Percentiles rank a stretch among this genome's conserved stretches.
Evolutionary conservation across 2,329 filamentous ascomycete genomes (phyloP).

Genomic region (Lachnellula occidentalis): DNA sequence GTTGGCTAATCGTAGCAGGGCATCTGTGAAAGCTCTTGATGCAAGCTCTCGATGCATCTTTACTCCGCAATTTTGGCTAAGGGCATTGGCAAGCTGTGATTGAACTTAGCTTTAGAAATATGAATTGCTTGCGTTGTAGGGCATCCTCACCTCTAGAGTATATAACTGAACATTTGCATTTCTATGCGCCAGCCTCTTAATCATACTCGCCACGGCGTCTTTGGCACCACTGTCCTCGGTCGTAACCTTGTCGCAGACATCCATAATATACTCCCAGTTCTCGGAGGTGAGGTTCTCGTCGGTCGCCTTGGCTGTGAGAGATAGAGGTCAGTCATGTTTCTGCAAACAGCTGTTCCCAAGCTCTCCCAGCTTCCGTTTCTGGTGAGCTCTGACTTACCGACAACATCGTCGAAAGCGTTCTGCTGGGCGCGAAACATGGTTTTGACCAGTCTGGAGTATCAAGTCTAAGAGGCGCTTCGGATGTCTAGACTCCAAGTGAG

Average conservation of each 20-base stretch:
- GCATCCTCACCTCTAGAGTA: slow-evolving; percentile 53
- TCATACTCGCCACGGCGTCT: slow-evolving; percentile 66
- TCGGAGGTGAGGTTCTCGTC: slow-evolving; percentile 84
- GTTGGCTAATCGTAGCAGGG: slow-evolving; percentile 80
- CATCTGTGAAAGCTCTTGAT: slow-evolving; percentile 78
- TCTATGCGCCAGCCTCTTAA: slow-evolving; percentile 66
- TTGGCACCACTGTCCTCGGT: slow-evolving; percentile 45
- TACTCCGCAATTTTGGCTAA: slow-evolving; percentile 66
- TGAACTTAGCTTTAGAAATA: slow-evolving; percentile 8
- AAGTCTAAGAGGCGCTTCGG: neutral
- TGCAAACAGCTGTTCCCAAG: slow-evolving; percentile 5
- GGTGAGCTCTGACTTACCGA: slow-evolving; percentile 45
- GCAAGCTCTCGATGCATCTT: slow-evolving; percentile 67
- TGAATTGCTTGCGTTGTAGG: neutral
- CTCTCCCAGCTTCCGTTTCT: slow-evolving; percentile 3
- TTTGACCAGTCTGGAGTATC: slow-evolving; percentile 4
- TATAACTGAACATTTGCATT: slow-evolving; percentile 78
- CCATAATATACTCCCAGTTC: slow-evolving; percentile 61
- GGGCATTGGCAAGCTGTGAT: slow-evolving; percentile 59
- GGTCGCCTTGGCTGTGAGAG: slow-evolving; percentile 66
- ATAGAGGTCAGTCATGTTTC: slow-evolving; percentile 16
- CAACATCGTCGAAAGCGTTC: slow-evolving; percentile 65
- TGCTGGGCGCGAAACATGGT: slow-evolving; percentile 56
- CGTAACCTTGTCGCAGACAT: slow-evolving; percentile 38
- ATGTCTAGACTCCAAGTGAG: neutral